Evolutionary conservation across 352 stramenopile genomes (phyloP).

Genomic region (Globisporangium iwayamae): DNA sequence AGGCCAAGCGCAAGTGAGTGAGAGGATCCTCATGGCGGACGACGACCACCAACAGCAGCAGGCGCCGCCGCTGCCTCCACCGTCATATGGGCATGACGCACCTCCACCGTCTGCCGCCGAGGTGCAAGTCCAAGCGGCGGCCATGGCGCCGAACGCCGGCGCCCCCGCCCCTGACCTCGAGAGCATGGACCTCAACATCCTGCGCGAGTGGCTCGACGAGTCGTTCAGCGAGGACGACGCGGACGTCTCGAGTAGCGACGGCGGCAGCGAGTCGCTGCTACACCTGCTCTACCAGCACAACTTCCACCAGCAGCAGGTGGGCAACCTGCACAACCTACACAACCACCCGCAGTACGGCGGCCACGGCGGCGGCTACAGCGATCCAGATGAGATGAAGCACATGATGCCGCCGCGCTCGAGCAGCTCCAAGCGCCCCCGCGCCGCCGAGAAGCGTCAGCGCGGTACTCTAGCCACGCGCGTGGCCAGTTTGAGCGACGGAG

Average conservation of each 20-base stretch:
- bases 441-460: neutral
- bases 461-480: neutral
- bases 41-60: neutral
- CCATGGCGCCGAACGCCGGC: neutral
- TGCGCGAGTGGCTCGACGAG: constrained; percentile 17
- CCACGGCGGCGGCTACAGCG: neutral
- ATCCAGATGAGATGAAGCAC: neutral
- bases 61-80: too few relatives aligned
- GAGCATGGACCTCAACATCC: constrained; percentile 17
- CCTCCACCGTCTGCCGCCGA: neutral
- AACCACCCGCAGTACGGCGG: neutral
- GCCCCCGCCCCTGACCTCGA: constrained; percentile 17
- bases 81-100: neutral
- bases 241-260: constrained; percentile 10
- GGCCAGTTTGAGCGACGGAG: neutral
- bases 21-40: neutral
- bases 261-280: constrained; percentile 11
- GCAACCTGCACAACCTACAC: neutral
- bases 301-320: neutral
- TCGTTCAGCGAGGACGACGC: constrained; percentile 16
- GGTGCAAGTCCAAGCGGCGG: neutral
- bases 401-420: neutral
- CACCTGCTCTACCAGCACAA: constrained; percentile 12
- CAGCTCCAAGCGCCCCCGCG: constrained; percentile 4
- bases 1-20: too few relatives aligned